Percentiles rank a stretch among this genome's conserved stretches.
Conservation (phyloP, 768 basidiomycete species). For the Auricularia cornea region DNA sequence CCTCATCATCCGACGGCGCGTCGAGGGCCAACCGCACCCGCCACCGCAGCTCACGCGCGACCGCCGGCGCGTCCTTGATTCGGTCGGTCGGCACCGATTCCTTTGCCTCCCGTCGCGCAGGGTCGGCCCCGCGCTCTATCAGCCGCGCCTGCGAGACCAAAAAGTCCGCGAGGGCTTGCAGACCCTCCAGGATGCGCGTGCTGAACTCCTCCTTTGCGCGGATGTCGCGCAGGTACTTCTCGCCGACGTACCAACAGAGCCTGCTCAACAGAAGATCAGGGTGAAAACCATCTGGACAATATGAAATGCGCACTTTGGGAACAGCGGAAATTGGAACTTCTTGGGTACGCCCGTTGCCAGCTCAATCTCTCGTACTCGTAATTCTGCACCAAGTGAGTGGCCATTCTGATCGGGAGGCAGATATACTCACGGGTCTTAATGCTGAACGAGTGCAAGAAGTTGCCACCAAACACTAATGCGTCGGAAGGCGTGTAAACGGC, state of each 20-base stretch:
- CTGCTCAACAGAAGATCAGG: slow-evolving; percentile 28
- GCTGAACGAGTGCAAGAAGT: slow-evolving; percentile 92
- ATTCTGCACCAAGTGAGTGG: slow-evolving; percentile 42
- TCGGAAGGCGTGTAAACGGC: slow-evolving; percentile 94
- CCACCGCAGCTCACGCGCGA: slow-evolving; percentile 85
- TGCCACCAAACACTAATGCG: slow-evolving; percentile 93
- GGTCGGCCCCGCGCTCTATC: slow-evolving; percentile 63
- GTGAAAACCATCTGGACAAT: slow-evolving; percentile 8
- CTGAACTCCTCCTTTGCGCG: slow-evolving; percentile 46
- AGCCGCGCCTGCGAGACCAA: slow-evolving; percentile 67
- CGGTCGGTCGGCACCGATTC: slow-evolving; percentile 77
- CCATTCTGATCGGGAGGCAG: not conserved
- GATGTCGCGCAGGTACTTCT: slow-evolving; percentile 68
- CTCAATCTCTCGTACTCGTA: slow-evolving; percentile 86
- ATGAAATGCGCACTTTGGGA: slow-evolving; percentile 47
- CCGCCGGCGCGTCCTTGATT: slow-evolving; percentile 70
- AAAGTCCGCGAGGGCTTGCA: slow-evolving; percentile 66
- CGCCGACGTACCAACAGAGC: slow-evolving; percentile 86
- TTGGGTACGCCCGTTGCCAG: slow-evolving; percentile 87
- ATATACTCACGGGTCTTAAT: slow-evolving; percentile 65
- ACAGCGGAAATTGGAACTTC: slow-evolving; percentile 81
- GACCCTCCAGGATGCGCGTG: slow-evolving; percentile 58
- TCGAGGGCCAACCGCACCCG: slow-evolving; percentile 57
- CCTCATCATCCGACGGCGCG: slow-evolving; percentile 61
- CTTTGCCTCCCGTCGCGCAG: slow-evolving; percentile 65